A percentile compares a stretch with the other conserved stretches of the same genome.
These are phyloP conservation scores for Boletus rubescentipes DNA, from an alignment of 768 basidiomycete species.

Conservation along the genomic window DNA sequence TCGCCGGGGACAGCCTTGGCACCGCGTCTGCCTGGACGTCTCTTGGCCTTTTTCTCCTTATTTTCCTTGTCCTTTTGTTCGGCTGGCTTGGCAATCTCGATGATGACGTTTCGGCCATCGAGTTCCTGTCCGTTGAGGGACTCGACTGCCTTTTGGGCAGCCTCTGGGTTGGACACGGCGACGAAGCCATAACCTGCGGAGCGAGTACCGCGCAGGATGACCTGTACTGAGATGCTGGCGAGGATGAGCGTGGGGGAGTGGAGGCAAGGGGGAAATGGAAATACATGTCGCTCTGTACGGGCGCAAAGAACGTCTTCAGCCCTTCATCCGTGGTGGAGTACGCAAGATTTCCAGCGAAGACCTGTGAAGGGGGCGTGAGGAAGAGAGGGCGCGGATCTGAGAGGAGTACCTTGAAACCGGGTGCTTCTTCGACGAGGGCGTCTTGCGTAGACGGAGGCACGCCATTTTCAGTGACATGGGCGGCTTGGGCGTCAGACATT, in stretches of 20 bases:
- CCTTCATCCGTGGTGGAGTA: constrained; percentile 92
- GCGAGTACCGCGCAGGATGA: constrained; percentile 82
- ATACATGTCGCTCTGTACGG: constrained; percentile 85
- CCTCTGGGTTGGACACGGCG: constrained; percentile 74
- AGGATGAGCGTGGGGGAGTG: constrained; percentile 8
- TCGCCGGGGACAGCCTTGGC: constrained; percentile 85
- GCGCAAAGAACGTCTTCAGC: constrained; percentile 92
- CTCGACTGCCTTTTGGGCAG: constrained; percentile 84
- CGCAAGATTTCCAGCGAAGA: constrained; percentile 95
- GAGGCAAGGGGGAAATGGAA: constrained; percentile 31
- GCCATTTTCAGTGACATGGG: constrained; percentile 80
- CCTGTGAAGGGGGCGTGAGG: constrained; percentile 43
- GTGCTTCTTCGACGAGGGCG: constrained; percentile 61
- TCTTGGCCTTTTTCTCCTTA: constrained; percentile 76
- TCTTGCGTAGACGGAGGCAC: constrained; percentile 78
- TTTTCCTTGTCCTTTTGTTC: constrained; percentile 81
- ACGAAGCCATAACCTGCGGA: constrained; percentile 95
- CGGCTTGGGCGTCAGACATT: constrained; percentile 93
- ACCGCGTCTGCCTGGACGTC: constrained; percentile 83
- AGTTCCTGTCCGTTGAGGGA: constrained; percentile 85
- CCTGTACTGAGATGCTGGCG: constrained; percentile 73
- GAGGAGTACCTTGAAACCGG: constrained; percentile 70
- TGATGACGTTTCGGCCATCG: constrained; percentile 83
- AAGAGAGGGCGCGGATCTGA: constrained; percentile 18
- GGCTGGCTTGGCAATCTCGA: constrained; percentile 91